Percentiles rank a stretch among this genome's conserved stretches.
Conservation (phyloP, 441 rosid species). For the Eruca vesicaria region DNA sequence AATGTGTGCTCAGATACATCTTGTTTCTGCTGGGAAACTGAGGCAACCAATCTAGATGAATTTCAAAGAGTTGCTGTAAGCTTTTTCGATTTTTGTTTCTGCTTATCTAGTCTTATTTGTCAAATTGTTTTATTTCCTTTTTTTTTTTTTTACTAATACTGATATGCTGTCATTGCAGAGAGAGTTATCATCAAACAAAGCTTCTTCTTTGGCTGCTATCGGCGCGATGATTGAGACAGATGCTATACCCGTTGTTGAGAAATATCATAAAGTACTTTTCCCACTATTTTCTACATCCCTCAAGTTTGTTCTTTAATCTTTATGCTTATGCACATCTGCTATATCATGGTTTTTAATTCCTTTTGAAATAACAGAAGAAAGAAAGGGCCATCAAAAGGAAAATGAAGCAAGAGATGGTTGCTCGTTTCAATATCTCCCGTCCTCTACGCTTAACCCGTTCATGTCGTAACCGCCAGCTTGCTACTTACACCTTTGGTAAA, state of each 20-base stretch:
- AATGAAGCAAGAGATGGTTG: constrained; percentile 54
- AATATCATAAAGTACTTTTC: constrained; percentile 55
- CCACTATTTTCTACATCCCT: not conserved
- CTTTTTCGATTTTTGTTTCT: constrained; percentile 9
- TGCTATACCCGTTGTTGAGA: constrained; percentile 59
- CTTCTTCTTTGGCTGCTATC: constrained; percentile 47
- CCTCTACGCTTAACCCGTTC: constrained; percentile 49
- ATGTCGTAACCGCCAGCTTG: constrained; percentile 47
- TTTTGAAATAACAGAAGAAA: constrained; percentile 50
- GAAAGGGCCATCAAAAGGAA: constrained; percentile 60
- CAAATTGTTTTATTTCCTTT: constrained; percentile 12
- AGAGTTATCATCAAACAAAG: constrained; percentile 58
- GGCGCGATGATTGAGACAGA: constrained; percentile 53
- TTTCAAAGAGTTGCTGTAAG: constrained; percentile 60
- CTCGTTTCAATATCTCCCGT: constrained; percentile 38
- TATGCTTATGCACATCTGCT: constrained; percentile 4
- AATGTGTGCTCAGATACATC: constrained; percentile 36
- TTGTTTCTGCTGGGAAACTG: constrained; percentile 62
- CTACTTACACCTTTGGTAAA: constrained; percentile 62
- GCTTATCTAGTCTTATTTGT: constrained; percentile 3
- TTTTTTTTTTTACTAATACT: constrained; percentile 13
- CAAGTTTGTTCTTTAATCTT: not conserved
- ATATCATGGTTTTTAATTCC: not conserved
- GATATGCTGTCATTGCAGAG: constrained; percentile 45
- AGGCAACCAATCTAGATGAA: constrained; percentile 75